Base-by-base conservation (phyloP, 768 basidiomycete species). In the Phanerochaete carnosa region DNA sequence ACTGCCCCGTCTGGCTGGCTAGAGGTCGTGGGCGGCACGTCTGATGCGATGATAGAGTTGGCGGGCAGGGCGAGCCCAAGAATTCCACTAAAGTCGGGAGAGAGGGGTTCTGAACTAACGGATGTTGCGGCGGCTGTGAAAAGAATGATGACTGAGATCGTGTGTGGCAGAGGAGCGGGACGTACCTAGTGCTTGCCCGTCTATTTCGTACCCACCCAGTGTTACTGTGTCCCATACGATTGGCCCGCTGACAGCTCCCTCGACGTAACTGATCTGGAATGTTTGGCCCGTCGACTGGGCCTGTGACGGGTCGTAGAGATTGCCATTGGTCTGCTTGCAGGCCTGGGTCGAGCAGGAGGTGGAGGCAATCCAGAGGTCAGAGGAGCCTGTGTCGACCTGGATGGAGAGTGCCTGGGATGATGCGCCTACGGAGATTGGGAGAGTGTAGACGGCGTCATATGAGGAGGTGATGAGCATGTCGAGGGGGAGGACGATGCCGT, bases 311-410 rank as follows among this genome's bases (percentile, higher is more conserved):
- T 90, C 79, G 68, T 91, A 93, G 2, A 79, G 70, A 9, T 75
- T 75, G 19, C 81, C 81, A 33, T 68, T 70, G 0, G 80, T 77
- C 16, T 75, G 70, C 19, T 72, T 71, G 64, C 90, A 92, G 0
- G 76, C 65, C 0, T 80, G 73, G 0, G 86, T 79, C 1, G 80
- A 75, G 62, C 92, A 93, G 2, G 83, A 80, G 12, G 78, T 80
- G 1, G 88, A 88, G 0, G 88, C 86, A 47, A 93, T 75, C 91
- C 91, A 93, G 26, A 91, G 77, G 74, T 94, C 91, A 0, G 89
- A 89, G 0, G 92, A 92, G 29, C 92, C 92, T 0, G 88, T 90
- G 66, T 94, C 91, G 37, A 93, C 80, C 68, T 92, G 90, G 1
- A 92, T 73, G 6, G 81, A 84, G 25, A 88, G 72, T 25, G 77